A percentile compares a stretch with the other conserved stretches of the same genome.
These are phyloP conservation scores for Penicillium silybi DNA, from an alignment of 495 filamentous ascomycete genomes.

Conservation along the genomic window DNA sequence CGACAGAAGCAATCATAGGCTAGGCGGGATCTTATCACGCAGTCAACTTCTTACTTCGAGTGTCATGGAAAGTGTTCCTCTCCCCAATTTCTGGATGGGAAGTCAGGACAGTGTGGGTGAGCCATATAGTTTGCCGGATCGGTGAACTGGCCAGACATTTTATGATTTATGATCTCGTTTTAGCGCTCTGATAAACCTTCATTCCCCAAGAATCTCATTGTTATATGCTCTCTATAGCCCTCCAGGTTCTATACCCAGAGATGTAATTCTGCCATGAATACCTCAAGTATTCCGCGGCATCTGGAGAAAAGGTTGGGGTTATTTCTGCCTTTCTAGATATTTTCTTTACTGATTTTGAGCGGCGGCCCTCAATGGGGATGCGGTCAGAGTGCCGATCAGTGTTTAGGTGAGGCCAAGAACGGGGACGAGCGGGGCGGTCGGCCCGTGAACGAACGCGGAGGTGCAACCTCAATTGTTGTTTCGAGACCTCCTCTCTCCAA, in stretches of 20 bases:
- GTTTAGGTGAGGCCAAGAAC: background rate
- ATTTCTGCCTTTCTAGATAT: too few relatives aligned
- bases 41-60: slow-evolving; percentile 43
- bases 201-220: background rate
- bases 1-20: slow-evolving; percentile 22
- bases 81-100: slow-evolving; percentile 37
- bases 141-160: slow-evolving; percentile 7
- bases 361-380: background rate
- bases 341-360: background rate
- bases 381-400: background rate
- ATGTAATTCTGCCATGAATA: too few relatives aligned
- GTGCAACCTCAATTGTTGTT: slow-evolving; percentile 16
- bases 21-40: slow-evolving; percentile 26
- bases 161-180: slow-evolving; percentile 15
- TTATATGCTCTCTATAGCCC: background rate
- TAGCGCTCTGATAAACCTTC: background rate
- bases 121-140: slow-evolving; percentile 34
- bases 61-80: slow-evolving; percentile 45
- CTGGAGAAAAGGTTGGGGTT: too few relatives aligned
- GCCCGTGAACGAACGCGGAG: slow-evolving; percentile 27
- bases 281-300: too few relatives aligned
- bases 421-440: slow-evolving; percentile 29
- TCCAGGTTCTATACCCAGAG: background rate
- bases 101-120: slow-evolving; percentile 46
- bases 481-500: slow-evolving; percentile 7